A percentile compares a stretch with the other conserved stretches of the same genome.
Evolutionary conservation across 2,329 filamentous ascomycete genomes (phyloP).

Genomic region (Exophiala calicioides): DNA sequence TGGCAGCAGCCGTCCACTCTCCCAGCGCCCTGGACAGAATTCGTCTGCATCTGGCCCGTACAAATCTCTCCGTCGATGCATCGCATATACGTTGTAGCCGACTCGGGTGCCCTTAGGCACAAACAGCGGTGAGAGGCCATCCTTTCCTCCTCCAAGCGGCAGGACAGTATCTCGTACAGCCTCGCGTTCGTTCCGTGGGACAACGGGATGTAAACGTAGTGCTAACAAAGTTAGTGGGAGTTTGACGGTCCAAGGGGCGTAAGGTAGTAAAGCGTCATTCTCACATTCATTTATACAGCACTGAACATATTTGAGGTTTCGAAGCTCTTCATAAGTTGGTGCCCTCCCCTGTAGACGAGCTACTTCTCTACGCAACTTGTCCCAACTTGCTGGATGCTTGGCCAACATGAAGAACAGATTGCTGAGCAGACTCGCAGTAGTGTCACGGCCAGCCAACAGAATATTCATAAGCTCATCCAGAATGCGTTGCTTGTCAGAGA

Average conservation of each 20-base stretch:
- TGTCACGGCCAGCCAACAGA: slow-evolving; percentile 40
- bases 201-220: slow-evolving; percentile 46
- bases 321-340: slow-evolving; percentile 22
- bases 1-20: slow-evolving; percentile 26
- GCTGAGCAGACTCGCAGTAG: slow-evolving; percentile 38
- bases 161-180: slow-evolving; percentile 45
- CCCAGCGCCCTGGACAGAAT: slow-evolving; percentile 42
- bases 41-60: slow-evolving; percentile 36
- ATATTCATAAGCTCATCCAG: slow-evolving; percentile 35
- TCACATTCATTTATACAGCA: slow-evolving; percentile 31
- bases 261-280: too few relatives aligned
- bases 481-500: slow-evolving; percentile 16
- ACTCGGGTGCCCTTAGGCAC: slow-evolving; percentile 50
- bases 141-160: slow-evolving; percentile 50
- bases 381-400: slow-evolving; percentile 38
- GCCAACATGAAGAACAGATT: slow-evolving; percentile 36
- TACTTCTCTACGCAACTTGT: slow-evolving; percentile 43
- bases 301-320: slow-evolving; percentile 23
- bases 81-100: slow-evolving; percentile 43
- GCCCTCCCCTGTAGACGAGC: slow-evolving; percentile 16
- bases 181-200: slow-evolving; percentile 42
- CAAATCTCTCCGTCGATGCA: slow-evolving; percentile 33
- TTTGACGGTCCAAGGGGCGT: not conserved
- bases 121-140: slow-evolving; percentile 49
- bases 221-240: slow-evolving; percentile 30